A percentile compares a stretch with the other conserved stretches of the same genome.
phyloP scores from a whole-genome alignment of 2,329 filamentous ascomycete species.

The Hortaea sp. region DNA sequence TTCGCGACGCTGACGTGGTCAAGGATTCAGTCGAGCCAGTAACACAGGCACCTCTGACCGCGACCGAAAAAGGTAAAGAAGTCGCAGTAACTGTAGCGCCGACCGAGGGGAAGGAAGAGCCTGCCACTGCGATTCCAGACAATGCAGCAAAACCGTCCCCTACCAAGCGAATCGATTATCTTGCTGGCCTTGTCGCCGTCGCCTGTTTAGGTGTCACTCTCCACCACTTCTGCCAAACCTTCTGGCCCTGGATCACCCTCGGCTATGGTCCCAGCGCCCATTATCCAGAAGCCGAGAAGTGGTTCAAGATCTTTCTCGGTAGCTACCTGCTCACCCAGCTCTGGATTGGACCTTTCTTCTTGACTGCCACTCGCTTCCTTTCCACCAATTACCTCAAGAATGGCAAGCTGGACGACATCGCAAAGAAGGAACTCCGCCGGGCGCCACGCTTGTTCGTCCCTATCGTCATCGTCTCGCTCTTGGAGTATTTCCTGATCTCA shows the following conservation, averaged over 20 bases:
- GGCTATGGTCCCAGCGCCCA: constrained; percentile 19
- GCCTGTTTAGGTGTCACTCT: constrained; percentile 35
- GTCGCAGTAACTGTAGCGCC: constrained; percentile 5
- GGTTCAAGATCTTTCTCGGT: constrained; percentile 31
- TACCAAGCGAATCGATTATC: constrained; percentile 10
- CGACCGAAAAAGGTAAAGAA: not conserved
- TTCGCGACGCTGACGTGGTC: not conserved
- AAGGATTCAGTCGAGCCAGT: not conserved
- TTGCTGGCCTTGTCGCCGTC: constrained; percentile 36
- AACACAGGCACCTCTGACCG: not conserved
- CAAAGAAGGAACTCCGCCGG: constrained; percentile 34
- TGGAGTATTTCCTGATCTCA: constrained; percentile 38
- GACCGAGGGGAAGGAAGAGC: not conserved
- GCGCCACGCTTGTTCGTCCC: constrained; percentile 37
- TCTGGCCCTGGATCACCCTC: constrained; percentile 16
- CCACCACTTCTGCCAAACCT: constrained; percentile 35
- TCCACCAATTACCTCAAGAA: constrained; percentile 31
- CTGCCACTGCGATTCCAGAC: not conserved
- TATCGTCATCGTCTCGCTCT: constrained; percentile 29
- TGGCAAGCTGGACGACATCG: constrained; percentile 33
- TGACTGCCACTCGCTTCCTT: constrained; percentile 38
- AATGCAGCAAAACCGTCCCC: constrained; percentile 5
- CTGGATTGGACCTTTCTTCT: constrained; percentile 40
- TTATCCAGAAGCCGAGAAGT: constrained; percentile 31
- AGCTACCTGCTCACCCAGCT: constrained; percentile 35